Percentiles rank a stretch among this genome's conserved stretches.
These are phyloP conservation scores for Cercophora samala DNA, from an alignment of 495 filamentous ascomycete species.

Conservation along the genomic window DNA sequence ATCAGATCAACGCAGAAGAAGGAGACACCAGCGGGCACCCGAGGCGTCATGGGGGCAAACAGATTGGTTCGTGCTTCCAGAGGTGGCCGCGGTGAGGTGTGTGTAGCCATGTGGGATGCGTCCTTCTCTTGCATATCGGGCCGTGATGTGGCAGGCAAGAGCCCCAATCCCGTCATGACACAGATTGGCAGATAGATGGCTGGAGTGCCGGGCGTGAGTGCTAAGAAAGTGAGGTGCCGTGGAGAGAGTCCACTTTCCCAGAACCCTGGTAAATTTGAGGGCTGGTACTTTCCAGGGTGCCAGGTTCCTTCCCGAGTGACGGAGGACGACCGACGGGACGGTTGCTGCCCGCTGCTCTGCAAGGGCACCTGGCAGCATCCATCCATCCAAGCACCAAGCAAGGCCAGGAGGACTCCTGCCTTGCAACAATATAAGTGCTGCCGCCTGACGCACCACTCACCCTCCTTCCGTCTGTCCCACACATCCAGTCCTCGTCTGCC, in stretches of 20 bases:
- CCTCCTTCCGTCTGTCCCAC: background rate
- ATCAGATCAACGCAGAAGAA: too few relatives aligned
- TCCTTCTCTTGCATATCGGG: slow-evolving; percentile 14
- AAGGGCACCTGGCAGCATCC: background rate
- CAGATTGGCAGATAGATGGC: background rate
- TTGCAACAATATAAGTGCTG: background rate
- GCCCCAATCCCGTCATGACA: slow-evolving; percentile 2
- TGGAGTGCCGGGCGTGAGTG: background rate
- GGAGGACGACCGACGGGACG: background rate
- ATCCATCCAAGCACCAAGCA: too few relatives aligned
- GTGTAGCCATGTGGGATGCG: slow-evolving; percentile 7
- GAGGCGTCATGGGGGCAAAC: background rate
- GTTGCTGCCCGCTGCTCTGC: background rate
- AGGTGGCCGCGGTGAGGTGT: slow-evolving; percentile 4
- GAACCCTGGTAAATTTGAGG: background rate
- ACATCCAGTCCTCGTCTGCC: background rate
- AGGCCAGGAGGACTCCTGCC: background rate
- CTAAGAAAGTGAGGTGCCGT: background rate
- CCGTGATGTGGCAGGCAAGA: slow-evolving; percentile 20
- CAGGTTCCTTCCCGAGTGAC: background rate
- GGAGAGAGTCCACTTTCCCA: too few relatives aligned
- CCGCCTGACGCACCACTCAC: background rate
- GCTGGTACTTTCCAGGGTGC: too few relatives aligned
- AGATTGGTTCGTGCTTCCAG: background rate
- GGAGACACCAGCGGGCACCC: background rate